Percentiles rank a stretch among this genome's conserved stretches.
These are phyloP conservation scores for Artemisia argyi DNA, from an alignment of 129 eudicot genomes.

Conservation along the genomic window DNA sequence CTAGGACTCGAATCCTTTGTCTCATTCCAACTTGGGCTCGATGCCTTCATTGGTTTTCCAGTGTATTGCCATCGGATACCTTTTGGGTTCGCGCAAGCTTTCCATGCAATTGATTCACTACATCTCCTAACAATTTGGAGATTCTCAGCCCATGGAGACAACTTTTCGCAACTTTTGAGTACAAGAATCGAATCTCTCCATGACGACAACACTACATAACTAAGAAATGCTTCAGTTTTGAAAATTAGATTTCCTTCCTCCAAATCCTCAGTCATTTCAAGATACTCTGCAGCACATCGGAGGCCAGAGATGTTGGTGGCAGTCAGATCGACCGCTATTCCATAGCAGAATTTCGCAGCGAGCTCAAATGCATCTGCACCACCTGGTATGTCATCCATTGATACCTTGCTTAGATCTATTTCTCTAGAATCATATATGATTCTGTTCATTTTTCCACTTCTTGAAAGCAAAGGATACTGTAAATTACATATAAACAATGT, in stretches of 20 bases:
- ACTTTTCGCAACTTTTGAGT: constrained; percentile 78
- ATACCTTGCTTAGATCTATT: constrained; percentile 54
- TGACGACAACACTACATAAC: constrained; percentile 91
- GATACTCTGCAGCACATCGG: constrained; percentile 88
- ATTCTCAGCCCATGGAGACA: constrained; percentile 98
- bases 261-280: constrained; percentile 96
- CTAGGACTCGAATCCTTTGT: constrained; percentile 85
- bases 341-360: constrained; percentile 95
- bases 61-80: constrained; percentile 97
- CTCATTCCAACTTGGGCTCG: constrained; percentile 83
- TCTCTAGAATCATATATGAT: constrained; percentile 75
- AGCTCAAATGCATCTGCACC: constrained; percentile 89
- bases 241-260: constrained; percentile 97
- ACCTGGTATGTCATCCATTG: constrained; percentile 83
- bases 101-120: constrained; percentile 98
- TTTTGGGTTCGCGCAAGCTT: constrained; percentile 96
- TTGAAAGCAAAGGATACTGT: constrained; percentile 88
- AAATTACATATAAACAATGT: neutral
- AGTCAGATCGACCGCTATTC: constrained; percentile 90
- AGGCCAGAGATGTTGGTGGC: constrained; percentile 93
- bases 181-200: constrained; percentile 95
- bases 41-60: constrained; percentile 58
- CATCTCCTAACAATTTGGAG: constrained; percentile 96
- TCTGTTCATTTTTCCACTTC: constrained; percentile 91
- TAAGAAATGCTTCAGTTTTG: constrained; percentile 93